Evolutionary conservation across 345 rosid genomes (phyloP).

Genomic region (Heritiera fomes): DNA sequence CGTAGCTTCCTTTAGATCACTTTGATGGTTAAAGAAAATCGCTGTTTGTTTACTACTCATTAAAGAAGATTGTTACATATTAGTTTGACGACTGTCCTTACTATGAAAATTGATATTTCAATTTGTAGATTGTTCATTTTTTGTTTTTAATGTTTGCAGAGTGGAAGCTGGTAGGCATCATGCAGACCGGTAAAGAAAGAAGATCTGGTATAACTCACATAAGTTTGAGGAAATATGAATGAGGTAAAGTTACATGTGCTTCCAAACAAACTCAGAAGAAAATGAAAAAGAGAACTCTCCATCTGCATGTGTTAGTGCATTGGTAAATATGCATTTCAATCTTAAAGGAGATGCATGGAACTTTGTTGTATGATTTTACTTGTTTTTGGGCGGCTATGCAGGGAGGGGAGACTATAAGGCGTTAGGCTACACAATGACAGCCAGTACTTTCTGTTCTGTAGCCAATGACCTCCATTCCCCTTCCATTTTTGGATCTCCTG

Average conservation of each 20-base stretch:
- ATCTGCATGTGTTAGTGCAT: not conserved
- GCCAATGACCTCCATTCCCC: not conserved
- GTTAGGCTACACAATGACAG: not conserved
- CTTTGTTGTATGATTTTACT: not conserved
- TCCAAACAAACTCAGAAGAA: not conserved
- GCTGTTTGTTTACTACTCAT: not conserved
- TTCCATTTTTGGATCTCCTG: not conserved
- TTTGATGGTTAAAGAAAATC: slow-evolving; percentile 9
- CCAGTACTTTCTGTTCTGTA: not conserved
- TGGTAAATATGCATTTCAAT: not conserved
- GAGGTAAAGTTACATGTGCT: slow-evolving; percentile 4
- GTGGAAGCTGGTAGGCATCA: slow-evolving; percentile 5
- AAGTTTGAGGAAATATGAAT: not conserved
- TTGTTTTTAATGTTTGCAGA: slow-evolving; percentile 35
- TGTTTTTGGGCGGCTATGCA: not conserved
- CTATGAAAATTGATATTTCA: not conserved
- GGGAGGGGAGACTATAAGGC: not conserved
- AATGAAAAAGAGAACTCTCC: not conserved
- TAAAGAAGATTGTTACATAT: not conserved
- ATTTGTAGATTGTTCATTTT: slow-evolving; percentile 10
- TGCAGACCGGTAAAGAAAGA: not conserved
- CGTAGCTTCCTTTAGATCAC: not conserved
- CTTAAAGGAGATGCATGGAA: not conserved
- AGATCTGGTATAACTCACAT: slow-evolving; percentile 1
- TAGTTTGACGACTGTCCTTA: not conserved